Percentiles rank a stretch among this genome's conserved stretches.
These are phyloP conservation scores for Neurospora sp. DNA, from an alignment of 495 filamentous ascomycete genomes.

Conservation along the genomic window DNA sequence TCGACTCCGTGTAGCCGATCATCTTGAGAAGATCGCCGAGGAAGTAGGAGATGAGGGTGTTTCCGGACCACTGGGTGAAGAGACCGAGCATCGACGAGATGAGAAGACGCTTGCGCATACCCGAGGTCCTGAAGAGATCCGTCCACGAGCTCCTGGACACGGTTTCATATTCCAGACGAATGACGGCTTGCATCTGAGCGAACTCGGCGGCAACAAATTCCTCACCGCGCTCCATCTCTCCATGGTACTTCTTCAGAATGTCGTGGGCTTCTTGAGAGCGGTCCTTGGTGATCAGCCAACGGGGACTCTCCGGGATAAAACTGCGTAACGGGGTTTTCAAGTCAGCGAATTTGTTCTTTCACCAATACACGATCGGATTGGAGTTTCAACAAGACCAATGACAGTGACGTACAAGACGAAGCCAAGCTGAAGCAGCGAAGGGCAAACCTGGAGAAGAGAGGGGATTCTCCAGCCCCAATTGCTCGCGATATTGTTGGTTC, in stretches of 20 bases:
- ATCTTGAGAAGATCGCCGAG: constrained; percentile 39
- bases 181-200: constrained; percentile 49
- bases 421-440: constrained; percentile 46
- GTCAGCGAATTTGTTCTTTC: background rate
- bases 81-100: constrained; percentile 48
- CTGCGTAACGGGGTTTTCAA: constrained; percentile 9
- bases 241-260: constrained; percentile 52
- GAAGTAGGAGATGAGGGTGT: constrained; percentile 54
- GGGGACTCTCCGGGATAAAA: constrained; percentile 50
- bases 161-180: constrained; percentile 44
- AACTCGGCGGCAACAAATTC: constrained; percentile 52
- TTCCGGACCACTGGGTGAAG: constrained; percentile 58
- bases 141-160: constrained; percentile 41
- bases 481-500: constrained; percentile 44
- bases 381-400: background rate
- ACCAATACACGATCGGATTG: background rate
- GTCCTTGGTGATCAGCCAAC: constrained; percentile 52
- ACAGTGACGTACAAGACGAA: constrained; percentile 32
- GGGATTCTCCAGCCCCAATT: constrained; percentile 61
- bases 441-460: constrained; percentile 45
- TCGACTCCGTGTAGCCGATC: constrained; percentile 39
- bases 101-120: constrained; percentile 47
- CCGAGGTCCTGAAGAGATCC: constrained; percentile 43
- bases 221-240: constrained; percentile 44
- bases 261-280: constrained; percentile 45